Evolutionary conservation across 148 eudicot species (phyloP).

Genomic region (Beta vulgaris): DNA sequence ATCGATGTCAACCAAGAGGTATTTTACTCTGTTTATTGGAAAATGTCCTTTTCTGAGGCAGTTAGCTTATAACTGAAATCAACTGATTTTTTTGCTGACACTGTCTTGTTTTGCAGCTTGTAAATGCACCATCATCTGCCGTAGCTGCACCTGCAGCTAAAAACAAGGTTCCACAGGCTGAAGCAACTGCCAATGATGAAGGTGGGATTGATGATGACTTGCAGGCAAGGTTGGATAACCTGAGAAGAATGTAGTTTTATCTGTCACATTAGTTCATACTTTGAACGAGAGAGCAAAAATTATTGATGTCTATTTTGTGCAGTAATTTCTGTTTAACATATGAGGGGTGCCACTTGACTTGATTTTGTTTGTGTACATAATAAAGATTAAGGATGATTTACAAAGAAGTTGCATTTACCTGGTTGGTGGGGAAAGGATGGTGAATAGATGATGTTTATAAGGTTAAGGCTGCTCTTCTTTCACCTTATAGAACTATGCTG

Average conservation of each 20-base stretch:
- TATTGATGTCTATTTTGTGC: slow-evolving; percentile 22
- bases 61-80: neutral
- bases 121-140: slow-evolving; percentile 80
- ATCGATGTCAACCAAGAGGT: slow-evolving; percentile 92
- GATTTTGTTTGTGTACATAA: slow-evolving; percentile 29
- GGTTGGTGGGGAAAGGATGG: too few relatives aligned
- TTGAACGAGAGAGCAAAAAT: slow-evolving; percentile 15
- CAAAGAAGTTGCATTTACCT: too few relatives aligned
- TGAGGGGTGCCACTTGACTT: slow-evolving; percentile 7
- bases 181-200: slow-evolving; percentile 60
- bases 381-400: neutral
- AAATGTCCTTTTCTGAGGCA: neutral
- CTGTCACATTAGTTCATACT: slow-evolving; percentile 12
- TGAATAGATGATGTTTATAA: neutral
- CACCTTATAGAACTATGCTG: neutral
- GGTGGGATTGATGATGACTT: slow-evolving; percentile 82
- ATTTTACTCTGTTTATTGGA: neutral
- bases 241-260: slow-evolving; percentile 68
- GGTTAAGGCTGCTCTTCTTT: neutral
- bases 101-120: slow-evolving; percentile 50
- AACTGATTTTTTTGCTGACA: slow-evolving; percentile 12
- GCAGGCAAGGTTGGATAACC: slow-evolving; percentile 92
- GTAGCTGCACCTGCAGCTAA: slow-evolving; percentile 86
- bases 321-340: slow-evolving; percentile 18
- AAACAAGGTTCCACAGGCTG: slow-evolving; percentile 80